phyloP scores from a whole-genome alignment of 257 asterid species.

The Jaltomata sinuosa region DNA sequence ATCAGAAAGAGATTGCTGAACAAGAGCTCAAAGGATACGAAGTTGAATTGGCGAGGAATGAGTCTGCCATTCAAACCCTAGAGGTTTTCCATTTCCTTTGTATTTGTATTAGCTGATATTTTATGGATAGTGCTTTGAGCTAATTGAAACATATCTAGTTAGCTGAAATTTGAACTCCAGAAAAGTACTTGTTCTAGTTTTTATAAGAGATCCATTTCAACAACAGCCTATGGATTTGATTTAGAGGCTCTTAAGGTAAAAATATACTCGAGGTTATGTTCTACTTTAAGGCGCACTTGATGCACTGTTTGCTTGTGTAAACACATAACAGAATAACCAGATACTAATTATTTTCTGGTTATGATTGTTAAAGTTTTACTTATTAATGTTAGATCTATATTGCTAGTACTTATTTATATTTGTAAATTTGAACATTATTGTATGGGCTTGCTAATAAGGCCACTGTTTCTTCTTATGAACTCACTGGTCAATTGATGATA shows the following conservation, averaged over 20 bases:
- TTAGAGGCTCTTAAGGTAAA: constrained; percentile 49
- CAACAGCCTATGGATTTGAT: constrained; percentile 31
- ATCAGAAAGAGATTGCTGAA: constrained; percentile 47
- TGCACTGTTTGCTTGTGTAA: neutral
- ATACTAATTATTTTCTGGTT: neutral
- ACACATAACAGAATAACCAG: too few species aligned
- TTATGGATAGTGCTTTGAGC: neutral
- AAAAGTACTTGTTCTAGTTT: neutral
- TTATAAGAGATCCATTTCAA: neutral
- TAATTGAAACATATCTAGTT: neutral
- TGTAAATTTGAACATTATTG: neutral
- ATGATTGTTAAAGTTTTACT: neutral
- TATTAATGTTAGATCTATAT: too few species aligned
- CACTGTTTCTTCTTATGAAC: neutral
- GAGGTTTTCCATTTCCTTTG: constrained; percentile 29
- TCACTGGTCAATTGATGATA: constrained; percentile 2
- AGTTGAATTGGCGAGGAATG: constrained; percentile 55
- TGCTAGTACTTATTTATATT: neutral
- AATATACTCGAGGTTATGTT: neutral
- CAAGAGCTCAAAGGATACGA: constrained; percentile 69
- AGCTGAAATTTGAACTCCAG: neutral
- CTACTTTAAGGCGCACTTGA: neutral
- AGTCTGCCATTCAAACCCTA: constrained; percentile 48
- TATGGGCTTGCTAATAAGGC: neutral
- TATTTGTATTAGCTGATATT: neutral